Evolutionary conservation across 495 filamentous ascomycete genomes (phyloP).

Genomic region (Venustampulla echinocandica): DNA sequence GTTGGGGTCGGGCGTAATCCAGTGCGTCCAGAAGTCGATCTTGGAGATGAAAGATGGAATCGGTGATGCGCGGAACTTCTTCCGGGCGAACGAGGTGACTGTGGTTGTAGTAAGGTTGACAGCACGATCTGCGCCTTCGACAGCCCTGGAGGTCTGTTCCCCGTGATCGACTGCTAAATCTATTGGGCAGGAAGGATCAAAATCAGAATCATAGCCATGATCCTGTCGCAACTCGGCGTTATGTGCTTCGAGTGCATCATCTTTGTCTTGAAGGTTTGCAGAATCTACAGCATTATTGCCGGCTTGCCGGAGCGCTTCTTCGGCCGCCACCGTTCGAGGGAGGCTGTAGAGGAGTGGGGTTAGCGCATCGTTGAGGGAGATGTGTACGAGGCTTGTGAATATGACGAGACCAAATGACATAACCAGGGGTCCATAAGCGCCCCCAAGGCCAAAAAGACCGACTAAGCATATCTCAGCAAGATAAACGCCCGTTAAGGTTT

Average conservation of each 20-base stretch:
- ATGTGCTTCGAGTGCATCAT: slow-evolving; percentile 42
- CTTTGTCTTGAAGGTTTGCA: slow-evolving; percentile 38
- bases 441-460: slow-evolving; percentile 72
- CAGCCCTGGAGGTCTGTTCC: slow-evolving; percentile 23
- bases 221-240: slow-evolving; percentile 20
- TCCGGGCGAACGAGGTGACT: slow-evolving; percentile 10
- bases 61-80: slow-evolving; percentile 26
- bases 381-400: slow-evolving; percentile 72
- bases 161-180: slow-evolving; percentile 30
- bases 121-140: slow-evolving; percentile 20
- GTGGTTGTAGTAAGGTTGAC: slow-evolving; percentile 23
- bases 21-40: slow-evolving; percentile 28
- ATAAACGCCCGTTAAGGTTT: slow-evolving; percentile 82
- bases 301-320: slow-evolving; percentile 44
- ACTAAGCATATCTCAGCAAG: slow-evolving; percentile 78
- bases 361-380: slow-evolving; percentile 68
- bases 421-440: slow-evolving; percentile 66
- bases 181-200: slow-evolving; percentile 21
- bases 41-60: slow-evolving; percentile 26
- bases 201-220: slow-evolving; percentile 22
- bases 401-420: slow-evolving; percentile 76
- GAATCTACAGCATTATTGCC: slow-evolving; percentile 19
- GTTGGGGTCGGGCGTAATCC: slow-evolving; percentile 20
- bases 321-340: slow-evolving; percentile 48
- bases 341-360: slow-evolving; percentile 73